Evolutionary conservation across 73 alveolate genomes (phyloP).

Genomic region (Durusdinium trenchii): DNA sequence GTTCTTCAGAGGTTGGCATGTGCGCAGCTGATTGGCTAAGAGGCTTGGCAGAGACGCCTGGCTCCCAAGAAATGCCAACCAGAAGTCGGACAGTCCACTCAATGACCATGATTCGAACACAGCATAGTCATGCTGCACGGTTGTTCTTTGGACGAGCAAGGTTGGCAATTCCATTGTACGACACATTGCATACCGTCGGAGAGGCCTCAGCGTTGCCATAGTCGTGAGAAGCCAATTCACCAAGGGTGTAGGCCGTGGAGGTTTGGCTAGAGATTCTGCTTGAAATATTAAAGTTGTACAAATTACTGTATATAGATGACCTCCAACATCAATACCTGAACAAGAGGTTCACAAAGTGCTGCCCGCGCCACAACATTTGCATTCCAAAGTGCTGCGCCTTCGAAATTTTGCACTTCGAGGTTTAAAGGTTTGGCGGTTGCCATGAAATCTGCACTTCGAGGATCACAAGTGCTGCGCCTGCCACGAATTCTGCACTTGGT

Average conservation of each 20-base stretch:
- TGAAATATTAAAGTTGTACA: not conserved
- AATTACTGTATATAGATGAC: not conserved
- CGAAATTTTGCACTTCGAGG: too few relatives aligned
- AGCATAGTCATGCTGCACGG: too few relatives aligned
- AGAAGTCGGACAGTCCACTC: too few relatives aligned
- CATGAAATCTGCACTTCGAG: too few relatives aligned
- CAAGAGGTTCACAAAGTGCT: not conserved
- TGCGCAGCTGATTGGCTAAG: slow-evolving; percentile 68
- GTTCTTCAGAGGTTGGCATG: slow-evolving; percentile 19
- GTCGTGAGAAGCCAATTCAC: not conserved
- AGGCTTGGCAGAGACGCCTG: slow-evolving; percentile 67
- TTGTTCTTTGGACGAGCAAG: too few relatives aligned
- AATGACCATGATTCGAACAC: too few relatives aligned
- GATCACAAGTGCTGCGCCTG: too few relatives aligned
- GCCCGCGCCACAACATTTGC: not conserved
- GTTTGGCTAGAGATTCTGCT: not conserved
- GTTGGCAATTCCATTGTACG: slow-evolving; percentile 88
- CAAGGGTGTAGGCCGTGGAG: not conserved
- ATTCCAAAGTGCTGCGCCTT: not conserved
- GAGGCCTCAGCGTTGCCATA: too few relatives aligned
- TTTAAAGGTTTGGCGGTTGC: too few relatives aligned
- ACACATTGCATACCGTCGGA: slow-evolving; percentile 64
- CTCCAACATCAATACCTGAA: not conserved
- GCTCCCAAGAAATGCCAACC: too few relatives aligned
- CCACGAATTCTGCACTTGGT: too few relatives aligned